A percentile compares a stretch with the other conserved stretches of the same genome.
Evolutionary conservation across 805 yeast species (phyloP).

Genomic region (Pichia kluyveri): DNA sequence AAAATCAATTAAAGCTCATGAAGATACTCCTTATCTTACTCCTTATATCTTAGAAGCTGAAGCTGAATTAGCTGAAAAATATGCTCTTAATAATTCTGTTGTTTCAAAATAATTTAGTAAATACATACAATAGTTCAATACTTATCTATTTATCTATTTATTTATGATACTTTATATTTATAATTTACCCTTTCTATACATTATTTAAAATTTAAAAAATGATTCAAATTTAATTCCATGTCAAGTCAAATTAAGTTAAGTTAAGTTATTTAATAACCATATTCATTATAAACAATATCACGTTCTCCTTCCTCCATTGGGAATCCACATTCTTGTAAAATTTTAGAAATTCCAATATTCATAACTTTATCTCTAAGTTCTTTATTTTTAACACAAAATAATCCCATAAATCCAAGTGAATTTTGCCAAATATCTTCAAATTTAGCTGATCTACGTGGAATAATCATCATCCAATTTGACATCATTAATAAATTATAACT

Average conservation of each 20-base stretch:
- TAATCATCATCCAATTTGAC: conserved; percentile 70
- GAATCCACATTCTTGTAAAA: conserved; percentile 61
- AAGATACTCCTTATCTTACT: conserved; percentile 72
- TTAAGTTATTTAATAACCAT: conserved; percentile 39
- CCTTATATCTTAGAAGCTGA: conserved; percentile 93
- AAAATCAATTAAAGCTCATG: conserved; percentile 70
- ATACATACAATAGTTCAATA: neutral
- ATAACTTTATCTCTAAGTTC: conserved; percentile 40
- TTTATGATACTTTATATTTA: too few relatives aligned
- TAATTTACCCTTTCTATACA: neutral
- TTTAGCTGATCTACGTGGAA: conserved; percentile 64
- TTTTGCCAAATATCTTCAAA: conserved; percentile 59
- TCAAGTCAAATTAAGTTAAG: too few relatives aligned
- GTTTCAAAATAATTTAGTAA: conserved; percentile 13
- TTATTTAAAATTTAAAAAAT: too few relatives aligned
- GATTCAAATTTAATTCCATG: too few relatives aligned
- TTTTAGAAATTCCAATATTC: conserved; percentile 37
- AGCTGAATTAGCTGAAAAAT: conserved; percentile 82
- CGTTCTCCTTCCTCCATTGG: conserved; percentile 45
- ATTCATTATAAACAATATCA: conserved; percentile 44
- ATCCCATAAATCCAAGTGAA: conserved; percentile 72
- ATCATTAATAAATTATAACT: conserved; percentile 82
- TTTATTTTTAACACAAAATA: conserved; percentile 65
- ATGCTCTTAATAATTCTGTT: conserved; percentile 74
- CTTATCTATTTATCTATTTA: neutral